These are phyloP conservation scores for Apophysomyces ossiformis DNA, from an alignment of 371 early-diverging fungal species.

Conservation along the genomic window DNA sequence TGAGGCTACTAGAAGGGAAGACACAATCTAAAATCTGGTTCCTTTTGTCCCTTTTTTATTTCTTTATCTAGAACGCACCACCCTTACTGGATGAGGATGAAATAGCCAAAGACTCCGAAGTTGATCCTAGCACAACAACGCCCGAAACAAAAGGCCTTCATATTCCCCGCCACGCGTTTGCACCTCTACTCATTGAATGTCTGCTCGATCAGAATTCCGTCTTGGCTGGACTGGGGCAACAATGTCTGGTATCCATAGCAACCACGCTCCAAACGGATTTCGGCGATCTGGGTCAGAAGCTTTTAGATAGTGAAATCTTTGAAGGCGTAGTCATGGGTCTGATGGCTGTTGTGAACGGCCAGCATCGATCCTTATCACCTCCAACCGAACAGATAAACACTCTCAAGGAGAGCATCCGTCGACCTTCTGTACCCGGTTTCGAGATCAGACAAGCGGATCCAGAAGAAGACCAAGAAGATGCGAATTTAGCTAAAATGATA, in stretches of 20 bases:
- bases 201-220: slow-evolving; percentile 57
- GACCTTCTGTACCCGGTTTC: slow-evolving; percentile 5
- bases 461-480: slow-evolving; percentile 29
- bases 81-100: slow-evolving; percentile 1
- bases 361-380: background rate
- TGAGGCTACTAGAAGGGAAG: no score
- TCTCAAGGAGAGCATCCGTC: background rate
- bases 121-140: no score
- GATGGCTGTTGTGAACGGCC: slow-evolving; percentile 21
- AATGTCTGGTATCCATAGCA: slow-evolving; percentile 57
- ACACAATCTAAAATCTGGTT: no score
- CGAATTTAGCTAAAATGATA: slow-evolving; percentile 49
- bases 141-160: slow-evolving; percentile 14
- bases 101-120: no score
- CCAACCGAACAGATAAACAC: background rate
- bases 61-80: slow-evolving; percentile 26
- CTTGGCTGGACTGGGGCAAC: slow-evolving; percentile 51
- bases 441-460: slow-evolving; percentile 8
- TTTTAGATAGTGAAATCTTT: slow-evolving; percentile 48
- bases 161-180: slow-evolving; percentile 43
- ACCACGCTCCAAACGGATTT: slow-evolving; percentile 40
- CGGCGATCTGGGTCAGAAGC: slow-evolving; percentile 21
- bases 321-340: slow-evolving; percentile 45
- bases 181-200: slow-evolving; percentile 48
- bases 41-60: background rate